Evolutionary conservation across 192 early-diverging fungal genomes (phyloP), one percentile per base, ranked within the genome.

Genomic region (Coemansia sp.): DNA sequence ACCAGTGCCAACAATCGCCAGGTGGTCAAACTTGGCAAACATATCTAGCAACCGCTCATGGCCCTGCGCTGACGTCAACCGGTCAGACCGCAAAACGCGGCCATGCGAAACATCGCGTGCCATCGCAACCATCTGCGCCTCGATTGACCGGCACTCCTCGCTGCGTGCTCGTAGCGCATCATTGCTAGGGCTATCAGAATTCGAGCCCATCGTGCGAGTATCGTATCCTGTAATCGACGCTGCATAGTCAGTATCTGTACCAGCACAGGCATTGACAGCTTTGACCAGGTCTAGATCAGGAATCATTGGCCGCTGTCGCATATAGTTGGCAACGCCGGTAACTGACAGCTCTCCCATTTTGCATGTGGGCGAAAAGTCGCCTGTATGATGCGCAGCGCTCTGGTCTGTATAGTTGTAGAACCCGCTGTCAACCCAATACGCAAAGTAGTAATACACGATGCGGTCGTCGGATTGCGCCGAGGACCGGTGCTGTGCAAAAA

Each of bases 361-460:
- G 46, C 75, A 78, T 15, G 54, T 26, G 22, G 75, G 70, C 12
- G 42, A 21, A 47, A 78, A 78, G 10, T 40, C 42, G 28, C 60
- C 67, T 10, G 56, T 9, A 9, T 47, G 75, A 23, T 58, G 51
- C 3, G 58, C 6, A 3, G 22, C 53, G 4, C 64, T 64, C 36
- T 72, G 66, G 11, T 78, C 75, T 2, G 64, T 50, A 61, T 75
- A 71, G 64, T 72, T 79, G 80, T 92, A 96, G 65, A 95, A 98
- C 60, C 90, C 93, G 61, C 88, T 88, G 65, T 96, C 94, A 17
- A 97, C 83, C 96, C 96, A 98, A 66, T 91, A 86, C 0, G 96
- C 94, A 52, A 94, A 87, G 62, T 85, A 80, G 40, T 34, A 68
- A 72, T 80, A 71, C 2, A 26, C 19, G 6, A 68, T 55, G 77